Percentiles rank a stretch among this genome's conserved stretches.
Evolutionary conservation across 371 early-diverging fungal genomes (phyloP).

Genomic region (Apophysomyces trapeziformis): DNA sequence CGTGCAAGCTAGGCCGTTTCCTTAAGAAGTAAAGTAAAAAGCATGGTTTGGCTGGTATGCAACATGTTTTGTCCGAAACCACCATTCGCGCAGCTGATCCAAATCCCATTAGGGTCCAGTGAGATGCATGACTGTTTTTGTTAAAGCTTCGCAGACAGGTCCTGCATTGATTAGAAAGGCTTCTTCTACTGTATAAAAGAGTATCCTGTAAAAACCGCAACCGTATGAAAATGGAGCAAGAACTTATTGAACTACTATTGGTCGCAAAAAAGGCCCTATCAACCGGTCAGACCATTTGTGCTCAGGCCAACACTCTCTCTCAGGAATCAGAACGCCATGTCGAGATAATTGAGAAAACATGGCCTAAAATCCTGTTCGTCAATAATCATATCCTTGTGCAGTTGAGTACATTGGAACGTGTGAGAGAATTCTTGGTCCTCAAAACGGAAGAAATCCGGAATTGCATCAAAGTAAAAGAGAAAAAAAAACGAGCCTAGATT

Average conservation of each 20-base stretch:
- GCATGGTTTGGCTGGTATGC: too few species aligned
- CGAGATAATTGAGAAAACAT: slow-evolving; percentile 43
- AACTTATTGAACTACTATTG: slow-evolving; percentile 45
- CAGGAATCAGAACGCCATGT: slow-evolving; percentile 40
- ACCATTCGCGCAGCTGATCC: too few species aligned
- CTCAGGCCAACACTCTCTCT: slow-evolving; percentile 38
- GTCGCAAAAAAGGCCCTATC: slow-evolving; percentile 48
- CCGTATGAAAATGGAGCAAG: slow-evolving; percentile 39
- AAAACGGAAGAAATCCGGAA: slow-evolving; percentile 29
- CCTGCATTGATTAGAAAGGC: too few species aligned
- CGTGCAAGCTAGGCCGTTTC: too few species aligned
- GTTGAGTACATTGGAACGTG: slow-evolving; percentile 34
- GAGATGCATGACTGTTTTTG: too few species aligned
- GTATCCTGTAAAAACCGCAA: too few species aligned
- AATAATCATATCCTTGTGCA: slow-evolving; percentile 47
- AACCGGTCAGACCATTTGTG: slow-evolving; percentile 46
- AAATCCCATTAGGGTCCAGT: too few species aligned
- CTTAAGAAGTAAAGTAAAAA: too few species aligned
- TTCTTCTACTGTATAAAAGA: too few species aligned
- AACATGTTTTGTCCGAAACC: too few species aligned
- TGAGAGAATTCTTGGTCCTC: slow-evolving; percentile 36
- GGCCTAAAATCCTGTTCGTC: slow-evolving; percentile 47
- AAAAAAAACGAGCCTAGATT: not conserved
- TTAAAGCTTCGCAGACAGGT: too few species aligned
- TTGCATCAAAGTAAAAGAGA: slow-evolving; percentile 34